Evolutionary conservation across 169 alveolate genomes (phyloP).

Genomic region (Amoebophrya sp.): DNA sequence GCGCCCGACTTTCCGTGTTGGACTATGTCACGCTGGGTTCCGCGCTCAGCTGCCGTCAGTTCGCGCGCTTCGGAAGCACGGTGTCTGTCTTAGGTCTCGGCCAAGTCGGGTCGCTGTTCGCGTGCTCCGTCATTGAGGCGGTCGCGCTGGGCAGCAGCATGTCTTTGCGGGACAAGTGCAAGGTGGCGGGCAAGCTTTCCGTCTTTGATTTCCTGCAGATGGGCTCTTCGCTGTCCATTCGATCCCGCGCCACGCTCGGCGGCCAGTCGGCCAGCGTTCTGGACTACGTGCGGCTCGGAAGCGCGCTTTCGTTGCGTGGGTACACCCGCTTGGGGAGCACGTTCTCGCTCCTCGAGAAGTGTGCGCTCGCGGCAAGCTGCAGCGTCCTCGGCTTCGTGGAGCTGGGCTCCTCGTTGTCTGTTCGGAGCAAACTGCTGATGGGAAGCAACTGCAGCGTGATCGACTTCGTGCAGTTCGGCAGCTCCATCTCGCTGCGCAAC

Average conservation of each 20-base stretch:
- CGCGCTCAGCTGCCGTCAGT: background rate
- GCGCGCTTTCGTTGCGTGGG: background rate
- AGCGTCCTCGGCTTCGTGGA: background rate
- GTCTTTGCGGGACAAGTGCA: background rate
- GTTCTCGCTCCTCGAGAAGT: background rate
- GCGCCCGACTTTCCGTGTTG: background rate
- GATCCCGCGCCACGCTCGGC: background rate
- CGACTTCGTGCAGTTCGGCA: background rate
- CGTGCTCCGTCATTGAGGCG: background rate
- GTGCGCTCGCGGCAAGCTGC: background rate
- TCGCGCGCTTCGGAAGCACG: background rate
- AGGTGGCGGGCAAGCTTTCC: background rate
- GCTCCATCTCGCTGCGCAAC: background rate
- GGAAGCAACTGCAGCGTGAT: too few species aligned
- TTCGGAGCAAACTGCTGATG: too few species aligned
- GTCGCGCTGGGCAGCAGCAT: conserved; percentile 26
- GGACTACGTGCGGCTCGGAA: background rate
- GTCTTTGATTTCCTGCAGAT: background rate
- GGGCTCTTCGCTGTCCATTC: conserved; percentile 2
- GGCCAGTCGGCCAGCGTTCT: background rate
- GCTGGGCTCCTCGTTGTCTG: background rate
- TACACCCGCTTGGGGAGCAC: background rate
- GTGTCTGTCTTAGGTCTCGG: background rate
- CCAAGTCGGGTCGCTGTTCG: too few species aligned
- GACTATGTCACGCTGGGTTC: background rate